A percentile compares a stretch with the other conserved stretches of the same genome.
These are phyloP conservation scores for Cryptomeria japonica DNA, from an alignment of 75 land plant genomes.

Conservation along the genomic window DNA sequence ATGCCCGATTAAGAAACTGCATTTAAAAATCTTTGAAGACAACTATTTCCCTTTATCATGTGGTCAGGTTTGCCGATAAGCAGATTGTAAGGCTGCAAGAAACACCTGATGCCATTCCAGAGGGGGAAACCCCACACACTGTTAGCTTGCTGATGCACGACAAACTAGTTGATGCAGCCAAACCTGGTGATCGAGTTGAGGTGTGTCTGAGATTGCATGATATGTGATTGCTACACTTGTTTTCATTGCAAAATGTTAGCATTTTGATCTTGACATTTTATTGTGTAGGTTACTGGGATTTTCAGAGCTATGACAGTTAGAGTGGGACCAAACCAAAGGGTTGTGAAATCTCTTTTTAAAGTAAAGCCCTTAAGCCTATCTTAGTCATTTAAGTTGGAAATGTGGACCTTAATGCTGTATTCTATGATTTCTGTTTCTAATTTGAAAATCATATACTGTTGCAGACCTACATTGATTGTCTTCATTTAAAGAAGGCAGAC, in stretches of 20 bases:
- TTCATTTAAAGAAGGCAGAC: slow-evolving; percentile 93
- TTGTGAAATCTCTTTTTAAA: slow-evolving; percentile 91
- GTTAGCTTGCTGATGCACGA: slow-evolving; percentile 97
- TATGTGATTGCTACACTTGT: neutral
- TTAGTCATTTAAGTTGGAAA: neutral
- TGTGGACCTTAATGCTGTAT: neutral
- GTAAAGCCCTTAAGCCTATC: slow-evolving; percentile 20
- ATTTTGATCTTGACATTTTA: neutral
- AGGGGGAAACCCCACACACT: slow-evolving; percentile 97
- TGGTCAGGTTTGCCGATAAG: slow-evolving; percentile 87
- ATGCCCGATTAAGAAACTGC: neutral
- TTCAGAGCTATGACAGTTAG: slow-evolving; percentile 95
- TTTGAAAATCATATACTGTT: slow-evolving; percentile 3
- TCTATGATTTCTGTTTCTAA: neutral
- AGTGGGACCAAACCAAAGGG: slow-evolving; percentile 89
- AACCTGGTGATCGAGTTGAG: slow-evolving; percentile 97
- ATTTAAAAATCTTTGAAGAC: neutral
- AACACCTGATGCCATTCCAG: slow-evolving; percentile 99
- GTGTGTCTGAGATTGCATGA: slow-evolving; percentile 26
- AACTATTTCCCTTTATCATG: neutral
- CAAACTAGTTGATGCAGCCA: slow-evolving; percentile 91
- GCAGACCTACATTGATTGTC: slow-evolving; percentile 98
- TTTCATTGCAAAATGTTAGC: neutral
- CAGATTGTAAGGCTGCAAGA: slow-evolving; percentile 96
- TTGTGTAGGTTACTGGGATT: slow-evolving; percentile 80